Evolutionary conservation across 2,329 filamentous ascomycete species (phyloP), one percentile per base, ranked within the genome.

Genomic region (Ophiocordyceps camponoti-rufipedis): DNA sequence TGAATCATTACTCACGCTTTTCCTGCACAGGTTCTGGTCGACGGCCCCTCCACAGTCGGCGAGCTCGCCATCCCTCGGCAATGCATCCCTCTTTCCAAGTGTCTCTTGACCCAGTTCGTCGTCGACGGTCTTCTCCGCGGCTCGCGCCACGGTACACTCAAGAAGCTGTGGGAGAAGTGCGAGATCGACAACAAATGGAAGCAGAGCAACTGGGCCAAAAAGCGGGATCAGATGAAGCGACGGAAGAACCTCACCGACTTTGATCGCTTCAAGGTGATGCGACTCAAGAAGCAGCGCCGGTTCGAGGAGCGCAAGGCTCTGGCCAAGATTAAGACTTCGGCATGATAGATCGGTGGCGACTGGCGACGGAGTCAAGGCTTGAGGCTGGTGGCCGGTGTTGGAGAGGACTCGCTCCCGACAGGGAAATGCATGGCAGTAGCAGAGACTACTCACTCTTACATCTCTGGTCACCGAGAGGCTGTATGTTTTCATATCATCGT

Each of bases 241-340:
- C 84, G 91, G 76, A 83, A 82, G 74, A 78, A 79, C 62, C 76
- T 98, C 57, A 93, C 82, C 71, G 91, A 98, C 78, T 98, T 98
- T 66, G 91, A 98, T 77, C 83, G 91, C 69, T 98, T 96, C 86
- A 95, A 98, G 85, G 91, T 96, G 62, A 77, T 96, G 80, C 82
- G 89, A 71, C 77, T 96, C 72, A 93, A 89, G 83, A 98, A 98
- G 82, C 88, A 95, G 82, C 85, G 88, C 68, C 85, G 88, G 67
- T 96, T 93, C 74, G 88, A 95, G 78, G 82, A 94, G 71, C 83
- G 83, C 73, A 96, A 95, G 83, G 82, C 85, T 62, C 76, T 93
- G 65, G 85, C 87, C 66, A 94, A 94, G 80, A 74, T 94, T 71
- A 84, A 83, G 75, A 81, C 83, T 60, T 72, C 81, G 60, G 81